A percentile compares a stretch with the other conserved stretches of the same genome.
phyloP scores from a whole-genome alignment of 2,329 filamentous ascomycete species.

The Epichloe typhina region DNA sequence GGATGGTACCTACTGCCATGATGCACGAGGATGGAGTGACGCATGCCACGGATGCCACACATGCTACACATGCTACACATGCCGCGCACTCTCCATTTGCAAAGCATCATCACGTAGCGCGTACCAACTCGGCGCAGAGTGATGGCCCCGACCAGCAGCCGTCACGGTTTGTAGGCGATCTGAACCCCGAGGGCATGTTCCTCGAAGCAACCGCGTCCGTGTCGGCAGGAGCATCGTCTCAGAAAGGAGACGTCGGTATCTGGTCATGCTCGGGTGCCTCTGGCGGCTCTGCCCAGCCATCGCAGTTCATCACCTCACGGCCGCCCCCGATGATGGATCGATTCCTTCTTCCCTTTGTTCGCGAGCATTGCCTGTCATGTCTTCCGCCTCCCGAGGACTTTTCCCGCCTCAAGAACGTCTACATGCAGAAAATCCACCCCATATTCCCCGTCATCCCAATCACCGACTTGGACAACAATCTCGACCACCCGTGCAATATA shows the following conservation, averaged over 20 bases:
- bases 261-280: constrained; percentile 30
- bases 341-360: constrained; percentile 29
- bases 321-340: constrained; percentile 27
- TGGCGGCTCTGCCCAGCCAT: constrained; percentile 14
- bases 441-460: constrained; percentile 39
- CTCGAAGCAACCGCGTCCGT: constrained; percentile 35
- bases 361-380: constrained; percentile 32
- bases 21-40: neutral
- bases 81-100: neutral
- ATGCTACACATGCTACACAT: neutral
- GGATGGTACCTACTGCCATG: neutral
- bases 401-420: constrained; percentile 30
- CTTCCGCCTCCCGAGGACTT: constrained; percentile 35
- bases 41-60: neutral
- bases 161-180: constrained; percentile 42
- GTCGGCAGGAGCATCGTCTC: constrained; percentile 22
- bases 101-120: neutral
- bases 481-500: constrained; percentile 23
- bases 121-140: neutral
- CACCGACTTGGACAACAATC: constrained; percentile 16
- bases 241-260: constrained; percentile 41
- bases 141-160: constrained; percentile 11
- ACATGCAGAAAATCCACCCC: constrained; percentile 39
- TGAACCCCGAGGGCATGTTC: constrained; percentile 48
- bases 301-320: constrained; percentile 24